phyloP scores from a whole-genome alignment of 2,329 filamentous ascomycete genomes.

The Akanthomyces uredinophilus region DNA sequence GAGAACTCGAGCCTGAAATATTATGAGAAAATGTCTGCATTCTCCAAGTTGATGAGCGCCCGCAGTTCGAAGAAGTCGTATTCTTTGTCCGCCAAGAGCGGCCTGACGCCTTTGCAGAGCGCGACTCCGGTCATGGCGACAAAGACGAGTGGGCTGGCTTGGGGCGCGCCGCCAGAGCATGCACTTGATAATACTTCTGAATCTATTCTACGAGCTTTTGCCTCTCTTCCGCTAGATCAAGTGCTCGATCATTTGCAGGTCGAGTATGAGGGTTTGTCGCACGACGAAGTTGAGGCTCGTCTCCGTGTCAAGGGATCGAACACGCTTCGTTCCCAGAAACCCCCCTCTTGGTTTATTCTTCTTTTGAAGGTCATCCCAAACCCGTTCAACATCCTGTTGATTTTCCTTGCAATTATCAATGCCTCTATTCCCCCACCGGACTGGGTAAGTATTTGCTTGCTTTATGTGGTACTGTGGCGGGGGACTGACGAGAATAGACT shows the following conservation, averaged over 20 bases:
- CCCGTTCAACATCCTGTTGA: conserved; percentile 23
- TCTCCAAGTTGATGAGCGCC: not conserved
- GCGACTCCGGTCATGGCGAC: not conserved
- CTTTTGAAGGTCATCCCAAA: conserved; percentile 24
- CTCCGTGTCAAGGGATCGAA: conserved; percentile 22
- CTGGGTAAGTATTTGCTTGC: conserved; percentile 11
- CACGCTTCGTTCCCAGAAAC: conserved; percentile 21
- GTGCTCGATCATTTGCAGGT: conserved; percentile 21
- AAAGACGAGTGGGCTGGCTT: not conserved
- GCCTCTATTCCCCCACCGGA: conserved; percentile 19
- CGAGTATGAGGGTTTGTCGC: conserved; percentile 20
- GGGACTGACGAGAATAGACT: not conserved
- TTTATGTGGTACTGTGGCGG: too few relatives aligned
- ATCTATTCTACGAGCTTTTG: conserved; percentile 20
- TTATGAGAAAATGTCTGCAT: not conserved
- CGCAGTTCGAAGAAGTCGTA: conserved; percentile 1
- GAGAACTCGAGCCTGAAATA: not conserved
- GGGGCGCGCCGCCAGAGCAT: conserved; percentile 9
- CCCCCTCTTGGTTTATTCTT: conserved; percentile 24
- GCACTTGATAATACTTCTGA: conserved; percentile 15
- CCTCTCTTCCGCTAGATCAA: conserved; percentile 17
- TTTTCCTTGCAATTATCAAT: conserved; percentile 23
- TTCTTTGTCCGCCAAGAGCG: not conserved
- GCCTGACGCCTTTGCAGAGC: conserved; percentile 1
- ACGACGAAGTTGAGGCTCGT: conserved; percentile 20